Evolutionary conservation across 2,329 filamentous ascomycete genomes (phyloP).

Genomic region (Penicillium italicum): DNA sequence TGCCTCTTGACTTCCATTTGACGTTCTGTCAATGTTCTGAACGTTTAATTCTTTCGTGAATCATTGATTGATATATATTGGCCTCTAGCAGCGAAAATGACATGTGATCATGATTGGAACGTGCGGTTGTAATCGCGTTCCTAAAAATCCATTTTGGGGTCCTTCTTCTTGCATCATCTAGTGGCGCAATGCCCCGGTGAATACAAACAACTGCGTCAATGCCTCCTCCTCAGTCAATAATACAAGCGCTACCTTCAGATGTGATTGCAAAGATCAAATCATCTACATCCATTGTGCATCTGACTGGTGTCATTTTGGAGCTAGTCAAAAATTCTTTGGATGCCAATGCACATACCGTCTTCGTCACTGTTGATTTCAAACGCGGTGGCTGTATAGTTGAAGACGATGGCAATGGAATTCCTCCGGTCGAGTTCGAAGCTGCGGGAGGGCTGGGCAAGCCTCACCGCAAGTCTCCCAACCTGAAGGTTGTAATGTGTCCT

Average conservation of each 20-base stretch:
- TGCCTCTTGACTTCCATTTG: constrained; percentile 3
- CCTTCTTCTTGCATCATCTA: not conserved
- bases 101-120: not conserved
- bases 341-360: constrained; percentile 65
- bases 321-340: constrained; percentile 83
- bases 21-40: not conserved
- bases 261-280: constrained; percentile 79
- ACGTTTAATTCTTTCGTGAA: not conserved
- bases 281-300: constrained; percentile 70
- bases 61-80: not conserved
- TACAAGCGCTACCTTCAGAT: constrained; percentile 65
- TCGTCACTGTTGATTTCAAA: constrained; percentile 68
- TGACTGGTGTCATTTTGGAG: constrained; percentile 67
- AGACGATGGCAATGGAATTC: constrained; percentile 79
- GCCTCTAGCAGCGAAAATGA: not conserved
- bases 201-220: constrained; percentile 15
- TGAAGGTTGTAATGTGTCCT: not conserved
- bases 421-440: constrained; percentile 66
- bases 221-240: constrained; percentile 39
- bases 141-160: not conserved
- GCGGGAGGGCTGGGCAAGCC: constrained; percentile 68
- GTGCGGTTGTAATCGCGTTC: not conserved
- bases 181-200: constrained; percentile 9
- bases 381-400: constrained; percentile 75
- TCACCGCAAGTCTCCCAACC: constrained; percentile 54